These are phyloP conservation scores for Tuber melanosporum DNA, from an alignment of 495 filamentous ascomycete species.

Conservation along the genomic window DNA sequence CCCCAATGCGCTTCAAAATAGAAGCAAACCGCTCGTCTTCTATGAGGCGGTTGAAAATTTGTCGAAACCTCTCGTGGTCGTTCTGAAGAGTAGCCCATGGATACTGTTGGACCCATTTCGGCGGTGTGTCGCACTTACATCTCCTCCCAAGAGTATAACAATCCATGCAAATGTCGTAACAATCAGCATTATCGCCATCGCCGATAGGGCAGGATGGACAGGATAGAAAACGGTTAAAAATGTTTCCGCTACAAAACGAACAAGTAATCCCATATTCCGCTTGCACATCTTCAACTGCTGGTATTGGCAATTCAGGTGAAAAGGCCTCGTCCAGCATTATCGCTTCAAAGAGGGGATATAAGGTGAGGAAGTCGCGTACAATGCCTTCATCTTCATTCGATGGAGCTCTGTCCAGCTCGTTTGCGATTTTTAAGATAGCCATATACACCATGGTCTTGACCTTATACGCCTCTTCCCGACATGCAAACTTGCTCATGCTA, in stretches of 20 bases:
- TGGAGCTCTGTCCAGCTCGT: constrained; percentile 46
- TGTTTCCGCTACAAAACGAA: constrained; percentile 90
- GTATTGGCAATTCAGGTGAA: constrained; percentile 54
- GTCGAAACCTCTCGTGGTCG: constrained; percentile 77
- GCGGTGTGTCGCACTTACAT: constrained; percentile 73
- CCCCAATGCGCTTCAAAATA: constrained; percentile 53
- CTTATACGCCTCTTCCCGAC: constrained; percentile 98
- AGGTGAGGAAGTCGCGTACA: constrained; percentile 61
- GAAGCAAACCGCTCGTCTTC: constrained; percentile 56
- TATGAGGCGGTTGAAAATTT: constrained; percentile 62
- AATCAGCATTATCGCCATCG: constrained; percentile 58
- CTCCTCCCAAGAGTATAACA: constrained; percentile 92
- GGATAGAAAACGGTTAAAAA: constrained; percentile 94
- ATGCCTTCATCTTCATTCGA: not conserved
- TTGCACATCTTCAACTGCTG: constrained; percentile 60
- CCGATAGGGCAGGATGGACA: constrained; percentile 66
- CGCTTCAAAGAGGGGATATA: constrained; percentile 68
- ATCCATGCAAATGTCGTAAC: constrained; percentile 93
- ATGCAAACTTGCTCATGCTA: constrained; percentile 79
- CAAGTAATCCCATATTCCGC: constrained; percentile 89
- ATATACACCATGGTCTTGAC: constrained; percentile 92
- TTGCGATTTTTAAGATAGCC: constrained; percentile 51
- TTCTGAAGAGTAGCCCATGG: constrained; percentile 66
- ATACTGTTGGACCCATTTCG: constrained; percentile 91
- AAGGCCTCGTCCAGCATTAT: constrained; percentile 84